Evolutionary conservation across 192 early-diverging fungal genomes (phyloP).

Genomic region (Backusella tuberculispora): DNA sequence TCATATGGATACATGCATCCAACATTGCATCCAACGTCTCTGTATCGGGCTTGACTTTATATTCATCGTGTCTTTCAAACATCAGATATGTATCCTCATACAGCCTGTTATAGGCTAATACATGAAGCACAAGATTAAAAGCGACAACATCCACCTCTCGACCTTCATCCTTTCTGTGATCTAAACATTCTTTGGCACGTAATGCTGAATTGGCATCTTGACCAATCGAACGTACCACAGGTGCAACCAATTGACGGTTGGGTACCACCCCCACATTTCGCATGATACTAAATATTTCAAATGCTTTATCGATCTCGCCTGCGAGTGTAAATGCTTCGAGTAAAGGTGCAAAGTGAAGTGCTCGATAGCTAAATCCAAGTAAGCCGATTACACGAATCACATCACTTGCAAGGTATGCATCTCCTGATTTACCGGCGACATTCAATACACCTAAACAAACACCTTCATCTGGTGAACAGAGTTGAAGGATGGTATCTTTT

Average conservation of each 20-base stretch:
- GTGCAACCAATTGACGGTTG: conserved; percentile 42
- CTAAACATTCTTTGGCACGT: conserved; percentile 43
- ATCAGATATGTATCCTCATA: conserved; percentile 46
- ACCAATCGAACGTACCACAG: conserved; percentile 42
- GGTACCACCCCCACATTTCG: conserved; percentile 49
- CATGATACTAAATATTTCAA: conserved; percentile 60
- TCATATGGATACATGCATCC: conserved; percentile 48
- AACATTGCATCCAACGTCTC: conserved; percentile 62
- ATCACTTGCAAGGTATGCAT: conserved; percentile 42
- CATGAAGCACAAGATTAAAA: conserved; percentile 62
- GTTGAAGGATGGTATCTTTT: conserved; percentile 19
- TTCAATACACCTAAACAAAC: conserved; percentile 46
- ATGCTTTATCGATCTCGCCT: conserved; percentile 55
- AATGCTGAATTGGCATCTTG: conserved; percentile 33
- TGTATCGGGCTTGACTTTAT: conserved; percentile 43
- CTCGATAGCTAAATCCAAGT: conserved; percentile 44
- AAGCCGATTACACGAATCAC: conserved; percentile 45
- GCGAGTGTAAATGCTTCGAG: conserved; percentile 57
- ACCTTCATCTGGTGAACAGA: conserved; percentile 52
- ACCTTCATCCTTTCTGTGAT: conserved; percentile 42
- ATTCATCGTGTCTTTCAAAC: conserved; percentile 36
- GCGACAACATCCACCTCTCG: conserved; percentile 54
- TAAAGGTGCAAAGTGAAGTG: conserved; percentile 61
- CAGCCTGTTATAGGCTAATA: conserved; percentile 42
- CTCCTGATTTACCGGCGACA: conserved; percentile 42